Evolutionary conservation across 192 early-diverging fungal genomes (phyloP).

Genomic region (Backusella morwellensis): DNA sequence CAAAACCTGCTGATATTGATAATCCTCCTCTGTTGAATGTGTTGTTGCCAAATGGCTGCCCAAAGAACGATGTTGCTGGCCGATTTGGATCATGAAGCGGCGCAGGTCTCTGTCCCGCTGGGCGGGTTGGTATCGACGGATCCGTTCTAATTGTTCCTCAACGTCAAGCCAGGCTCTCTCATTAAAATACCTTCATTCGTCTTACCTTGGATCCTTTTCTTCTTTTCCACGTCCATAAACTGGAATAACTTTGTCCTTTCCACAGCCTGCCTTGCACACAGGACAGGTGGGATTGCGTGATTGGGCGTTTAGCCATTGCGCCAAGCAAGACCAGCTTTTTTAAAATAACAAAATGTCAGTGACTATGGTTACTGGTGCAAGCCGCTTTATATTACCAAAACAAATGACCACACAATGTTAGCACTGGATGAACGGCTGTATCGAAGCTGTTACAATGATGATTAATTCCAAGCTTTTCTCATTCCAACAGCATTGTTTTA

Average conservation of each 20-base stretch:
- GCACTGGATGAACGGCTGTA: conserved; percentile 69
- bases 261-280: conserved; percentile 84
- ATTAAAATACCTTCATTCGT: background rate
- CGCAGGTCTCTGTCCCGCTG: conserved; percentile 75
- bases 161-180: background rate
- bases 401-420: conserved; percentile 79
- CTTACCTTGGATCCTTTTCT: conserved; percentile 70
- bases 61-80: conserved; percentile 42
- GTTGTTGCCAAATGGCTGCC: conserved; percentile 16
- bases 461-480: background rate
- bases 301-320: conserved; percentile 73
- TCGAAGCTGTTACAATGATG: conserved; percentile 55
- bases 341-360: background rate
- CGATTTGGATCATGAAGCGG: conserved; percentile 58
- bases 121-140: conserved; percentile 62
- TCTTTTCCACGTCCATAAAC: conserved; percentile 80
- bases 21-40: conserved; percentile 44
- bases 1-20: conserved; percentile 67
- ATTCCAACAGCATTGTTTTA: background rate
- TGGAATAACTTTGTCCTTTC: conserved; percentile 80
- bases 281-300: conserved; percentile 73
- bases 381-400: conserved; percentile 55
- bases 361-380: background rate
- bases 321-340: conserved; percentile 64
- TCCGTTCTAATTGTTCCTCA: conserved; percentile 13